Conservation (phyloP, 768 basidiomycete genomes). For the Pleurotus tuoliensis region DNA sequence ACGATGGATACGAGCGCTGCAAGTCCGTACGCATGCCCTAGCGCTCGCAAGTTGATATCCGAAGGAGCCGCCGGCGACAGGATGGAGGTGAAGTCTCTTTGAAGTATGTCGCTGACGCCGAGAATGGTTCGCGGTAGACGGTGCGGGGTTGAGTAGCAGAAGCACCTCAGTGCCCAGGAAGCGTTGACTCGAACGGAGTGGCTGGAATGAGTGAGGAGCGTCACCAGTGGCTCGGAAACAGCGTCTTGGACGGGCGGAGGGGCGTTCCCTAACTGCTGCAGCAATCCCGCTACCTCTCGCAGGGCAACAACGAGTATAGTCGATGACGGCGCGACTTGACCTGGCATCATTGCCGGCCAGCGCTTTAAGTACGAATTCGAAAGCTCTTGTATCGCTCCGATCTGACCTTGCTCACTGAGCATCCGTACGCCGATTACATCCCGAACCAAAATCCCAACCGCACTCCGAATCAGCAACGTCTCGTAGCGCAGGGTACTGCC, state of each 20-base stretch:
- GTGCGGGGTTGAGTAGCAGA: constrained; percentile 86
- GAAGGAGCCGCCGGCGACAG: constrained; percentile 67
- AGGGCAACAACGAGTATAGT: constrained; percentile 70
- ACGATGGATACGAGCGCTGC: constrained; percentile 84
- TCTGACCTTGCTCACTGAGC: constrained; percentile 92
- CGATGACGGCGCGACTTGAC: constrained; percentile 65
- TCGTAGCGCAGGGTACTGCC: constrained; percentile 66
- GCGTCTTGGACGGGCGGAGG: constrained; percentile 90
- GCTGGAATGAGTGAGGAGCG: constrained; percentile 82
- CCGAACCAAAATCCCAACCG: constrained; percentile 74
- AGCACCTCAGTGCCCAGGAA: constrained; percentile 84
- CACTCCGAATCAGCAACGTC: constrained; percentile 60
- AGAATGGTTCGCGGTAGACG: constrained; percentile 79
- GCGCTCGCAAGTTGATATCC: constrained; percentile 65
- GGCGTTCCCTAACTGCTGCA: constrained; percentile 89
- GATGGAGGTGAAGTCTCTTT: constrained; percentile 75
- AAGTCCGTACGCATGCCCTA: constrained; percentile 90
- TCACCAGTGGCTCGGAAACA: constrained; percentile 78
- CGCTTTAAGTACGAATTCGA: constrained; percentile 78
- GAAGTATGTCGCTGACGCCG: constrained; percentile 74
- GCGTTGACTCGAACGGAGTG: constrained; percentile 85
- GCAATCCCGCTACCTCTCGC: constrained; percentile 78
- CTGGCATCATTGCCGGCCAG: constrained; percentile 93
- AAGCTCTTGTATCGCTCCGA: constrained; percentile 84
- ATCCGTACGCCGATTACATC: constrained; percentile 87